phyloP scores from a whole-genome alignment of 257 asterid genomes.

The Ophiorrhiza pumila region DNA sequence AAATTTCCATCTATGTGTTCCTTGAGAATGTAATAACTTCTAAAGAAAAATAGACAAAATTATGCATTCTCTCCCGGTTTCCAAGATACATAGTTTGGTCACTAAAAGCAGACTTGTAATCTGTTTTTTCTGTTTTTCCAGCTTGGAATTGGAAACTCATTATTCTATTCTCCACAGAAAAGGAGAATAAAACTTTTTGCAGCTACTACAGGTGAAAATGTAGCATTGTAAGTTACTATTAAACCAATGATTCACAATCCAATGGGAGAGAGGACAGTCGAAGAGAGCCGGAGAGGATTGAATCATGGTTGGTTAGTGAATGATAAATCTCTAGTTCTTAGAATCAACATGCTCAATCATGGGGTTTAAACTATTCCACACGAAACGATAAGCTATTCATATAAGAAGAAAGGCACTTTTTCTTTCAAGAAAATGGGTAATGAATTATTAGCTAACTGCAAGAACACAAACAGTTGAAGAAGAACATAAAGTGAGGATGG shows the following conservation, averaged over 20 bases:
- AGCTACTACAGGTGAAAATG: not conserved
- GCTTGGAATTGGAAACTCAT: not conserved
- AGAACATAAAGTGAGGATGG: not conserved
- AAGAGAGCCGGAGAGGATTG: not conserved
- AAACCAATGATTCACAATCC: not conserved
- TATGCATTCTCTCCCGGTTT: not conserved
- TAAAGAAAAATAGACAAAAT: not conserved
- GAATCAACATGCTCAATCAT: not conserved
- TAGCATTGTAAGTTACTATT: not conserved
- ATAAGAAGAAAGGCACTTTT: not conserved
- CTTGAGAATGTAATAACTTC: not conserved
- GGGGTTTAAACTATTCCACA: not conserved
- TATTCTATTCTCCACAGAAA: not conserved
- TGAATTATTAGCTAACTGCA: not conserved
- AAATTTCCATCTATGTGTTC: not conserved
- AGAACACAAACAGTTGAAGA: not conserved
- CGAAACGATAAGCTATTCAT: not conserved
- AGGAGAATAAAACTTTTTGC: not conserved
- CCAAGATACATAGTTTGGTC: not conserved
- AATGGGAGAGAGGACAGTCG: not conserved
- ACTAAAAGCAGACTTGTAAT: not conserved
- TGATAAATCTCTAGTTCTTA: not conserved
- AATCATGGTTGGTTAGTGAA: not conserved
- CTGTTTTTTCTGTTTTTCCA: too few relatives aligned
- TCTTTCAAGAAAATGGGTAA: not conserved